These are phyloP conservation scores for Ustilago curta DNA, from an alignment of 1,284 basidiomycete species.

Conservation along the genomic window DNA sequence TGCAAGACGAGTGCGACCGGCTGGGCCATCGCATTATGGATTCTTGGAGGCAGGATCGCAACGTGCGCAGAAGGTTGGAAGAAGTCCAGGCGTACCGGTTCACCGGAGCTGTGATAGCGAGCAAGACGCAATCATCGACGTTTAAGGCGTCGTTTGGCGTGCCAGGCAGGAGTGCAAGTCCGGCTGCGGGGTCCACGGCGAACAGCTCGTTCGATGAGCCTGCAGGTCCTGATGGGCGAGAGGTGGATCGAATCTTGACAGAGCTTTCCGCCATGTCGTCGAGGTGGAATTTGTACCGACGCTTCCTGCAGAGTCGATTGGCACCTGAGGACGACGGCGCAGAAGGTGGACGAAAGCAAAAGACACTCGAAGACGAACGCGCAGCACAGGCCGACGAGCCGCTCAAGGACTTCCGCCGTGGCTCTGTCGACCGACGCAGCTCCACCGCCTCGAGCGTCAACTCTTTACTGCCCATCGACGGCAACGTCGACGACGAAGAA, in stretches of 20 bases:
- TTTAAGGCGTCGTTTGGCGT: slow-evolving; percentile 70
- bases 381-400: slow-evolving; percentile 42
- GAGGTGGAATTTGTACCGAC: slow-evolving; percentile 89
- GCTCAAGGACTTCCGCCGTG: slow-evolving; percentile 46
- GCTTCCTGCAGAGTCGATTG: slow-evolving; percentile 83
- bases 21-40: slow-evolving; percentile 81
- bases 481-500: not conserved
- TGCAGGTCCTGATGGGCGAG: slow-evolving; percentile 81
- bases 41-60: slow-evolving; percentile 81
- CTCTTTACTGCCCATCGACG: not conserved
- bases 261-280: slow-evolving; percentile 90
- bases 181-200: slow-evolving; percentile 71
- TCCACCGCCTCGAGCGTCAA: slow-evolving; percentile 25
- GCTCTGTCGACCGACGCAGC: slow-evolving; percentile 43
- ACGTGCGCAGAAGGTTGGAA: slow-evolving; percentile 43
- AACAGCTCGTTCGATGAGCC: slow-evolving; percentile 73
- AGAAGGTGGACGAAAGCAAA: slow-evolving; percentile 2
- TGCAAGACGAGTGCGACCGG: slow-evolving; percentile 87
- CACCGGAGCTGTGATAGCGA: slow-evolving; percentile 48
- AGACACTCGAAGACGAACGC: slow-evolving; percentile 26
- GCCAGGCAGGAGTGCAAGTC: slow-evolving; percentile 63
- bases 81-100: slow-evolving; percentile 41
- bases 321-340: slow-evolving; percentile 70
- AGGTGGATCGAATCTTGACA: slow-evolving; percentile 86
- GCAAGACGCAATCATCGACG: slow-evolving; percentile 64